Conservation (phyloP, 2,329 filamentous ascomycete genomes). For the Penicillium janthinellum region DNA sequence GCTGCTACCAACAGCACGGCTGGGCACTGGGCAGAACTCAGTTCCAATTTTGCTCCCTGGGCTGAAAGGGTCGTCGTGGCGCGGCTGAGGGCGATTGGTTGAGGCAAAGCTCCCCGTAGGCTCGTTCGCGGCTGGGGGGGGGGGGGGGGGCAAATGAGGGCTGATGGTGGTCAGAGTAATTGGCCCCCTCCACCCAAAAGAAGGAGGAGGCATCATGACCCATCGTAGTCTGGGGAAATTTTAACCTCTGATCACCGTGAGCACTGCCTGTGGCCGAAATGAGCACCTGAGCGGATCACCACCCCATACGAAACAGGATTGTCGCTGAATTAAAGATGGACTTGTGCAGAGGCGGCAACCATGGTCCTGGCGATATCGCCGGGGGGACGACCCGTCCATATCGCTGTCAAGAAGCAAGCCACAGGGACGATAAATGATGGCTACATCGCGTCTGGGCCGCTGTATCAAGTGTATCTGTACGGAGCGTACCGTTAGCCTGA, state of each 20-base stretch:
- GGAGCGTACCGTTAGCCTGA: background rate
- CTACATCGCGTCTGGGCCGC: conserved; percentile 2
- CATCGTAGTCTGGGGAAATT: background rate
- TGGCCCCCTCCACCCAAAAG: background rate
- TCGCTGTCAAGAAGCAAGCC: background rate
- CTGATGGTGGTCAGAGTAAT: background rate
- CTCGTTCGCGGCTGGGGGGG: conserved; percentile 2
- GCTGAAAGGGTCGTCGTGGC: background rate
- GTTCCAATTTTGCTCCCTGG: background rate
- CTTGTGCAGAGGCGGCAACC: conserved; percentile 1
- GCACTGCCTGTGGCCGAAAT: conserved; percentile 1
- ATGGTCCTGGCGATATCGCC: conserved; percentile 1
- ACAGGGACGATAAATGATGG: conserved; percentile 6
- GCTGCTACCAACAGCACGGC: background rate
- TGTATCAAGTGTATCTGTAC: background rate
- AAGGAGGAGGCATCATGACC: background rate
- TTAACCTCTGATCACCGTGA: background rate
- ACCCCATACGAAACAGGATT: conserved; percentile 2
- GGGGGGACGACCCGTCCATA: conserved; percentile 1
- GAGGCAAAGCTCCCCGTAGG: conserved; percentile 1
- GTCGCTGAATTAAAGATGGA: conserved; percentile 6
- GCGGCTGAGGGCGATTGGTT: background rate
- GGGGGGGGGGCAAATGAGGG: background rate
- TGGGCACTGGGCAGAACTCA: background rate
- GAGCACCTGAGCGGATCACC: conserved; percentile 6